Evolutionary conservation across 2,329 filamentous ascomycete genomes (phyloP), one percentile per base, ranked within the genome.

Genomic region (Arthrobotrys iridis): DNA sequence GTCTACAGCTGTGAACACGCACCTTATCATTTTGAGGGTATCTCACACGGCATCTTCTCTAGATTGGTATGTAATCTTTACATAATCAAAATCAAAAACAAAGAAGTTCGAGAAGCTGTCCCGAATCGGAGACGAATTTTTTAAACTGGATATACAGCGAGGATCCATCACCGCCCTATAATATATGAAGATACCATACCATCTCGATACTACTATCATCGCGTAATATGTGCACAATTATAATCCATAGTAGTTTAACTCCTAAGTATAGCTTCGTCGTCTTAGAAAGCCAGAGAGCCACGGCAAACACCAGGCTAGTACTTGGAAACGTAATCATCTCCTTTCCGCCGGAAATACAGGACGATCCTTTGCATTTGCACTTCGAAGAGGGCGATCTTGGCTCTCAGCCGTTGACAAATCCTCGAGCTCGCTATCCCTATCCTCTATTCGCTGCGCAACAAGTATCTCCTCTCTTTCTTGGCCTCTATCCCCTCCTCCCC

Each of bases 321-420:
- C 15, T 24, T 11, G 6, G 2, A 24, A 55, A 35, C 11, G 40
- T 24, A 66, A 24, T 20, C 45, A 15, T 30, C 20, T 66, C 13
- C 37, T 24, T 40, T 22, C 37, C 8, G 15, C 24, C 5, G 37
- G 62, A 24, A 46, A 30, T 46, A 58, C 26, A 1, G 62, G 48
- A 10, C 11, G 48, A 58, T 66, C 48, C 40, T 59, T 30, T 28
- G 40, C 40, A 7, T 59, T 26, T 3, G 40, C 50, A 33, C 26
- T 50, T 37, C 40, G 37, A 13, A 37, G 24, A 45, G 41, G 8
- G 11, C 22, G 10, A 13, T 22, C 50, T 37, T 46, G 50, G 40
- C 28, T 26, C 43, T 22, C n/a, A 30, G 11, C 4, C 2, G 63
- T 13, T 48, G 50, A 30, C 63, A 58, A 67, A 67, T 67, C 22